A percentile compares a stretch with the other conserved stretches of the same genome.
These are phyloP conservation scores for Primulina eburnea DNA, from an alignment of 257 asterid species.

Conservation along the genomic window DNA sequence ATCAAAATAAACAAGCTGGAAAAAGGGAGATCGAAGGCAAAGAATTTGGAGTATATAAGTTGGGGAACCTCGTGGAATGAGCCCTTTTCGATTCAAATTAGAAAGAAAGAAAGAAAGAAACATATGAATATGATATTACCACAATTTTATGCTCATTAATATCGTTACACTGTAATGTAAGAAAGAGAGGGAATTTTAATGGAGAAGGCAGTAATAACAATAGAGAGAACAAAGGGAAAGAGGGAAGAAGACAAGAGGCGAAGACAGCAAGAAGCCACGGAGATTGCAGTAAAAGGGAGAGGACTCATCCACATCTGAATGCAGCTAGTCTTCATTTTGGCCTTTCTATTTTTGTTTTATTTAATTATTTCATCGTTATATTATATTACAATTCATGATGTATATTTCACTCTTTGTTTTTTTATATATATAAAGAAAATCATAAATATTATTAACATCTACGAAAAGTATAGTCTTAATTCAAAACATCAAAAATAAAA, in stretches of 20 bases:
- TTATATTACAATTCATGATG: no score
- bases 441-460: no score
- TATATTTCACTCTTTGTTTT: no score
- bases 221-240: background rate
- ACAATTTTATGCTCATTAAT: no score
- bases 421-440: no score
- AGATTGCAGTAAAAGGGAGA: background rate
- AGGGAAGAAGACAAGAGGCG: slow-evolving; percentile 23
- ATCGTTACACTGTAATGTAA: no score
- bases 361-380: no score
- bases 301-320: background rate
- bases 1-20: slow-evolving; percentile 8
- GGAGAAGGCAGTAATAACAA: slow-evolving; percentile 21
- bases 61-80: slow-evolving; percentile 30
- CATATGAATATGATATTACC: no score
- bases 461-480: no score
- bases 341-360: no score
- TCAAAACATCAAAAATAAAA: no score
- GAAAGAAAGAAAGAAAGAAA: no score
- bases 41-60: background rate
- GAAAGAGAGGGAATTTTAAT: background rate
- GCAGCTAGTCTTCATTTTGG: background rate
- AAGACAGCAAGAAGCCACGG: slow-evolving; percentile 39
- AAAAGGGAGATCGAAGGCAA: slow-evolving; percentile 12
- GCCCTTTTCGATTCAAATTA: slow-evolving; percentile 9